These are phyloP conservation scores for Letharia lupina DNA, from an alignment of 495 filamentous ascomycete species.

Conservation along the genomic window DNA sequence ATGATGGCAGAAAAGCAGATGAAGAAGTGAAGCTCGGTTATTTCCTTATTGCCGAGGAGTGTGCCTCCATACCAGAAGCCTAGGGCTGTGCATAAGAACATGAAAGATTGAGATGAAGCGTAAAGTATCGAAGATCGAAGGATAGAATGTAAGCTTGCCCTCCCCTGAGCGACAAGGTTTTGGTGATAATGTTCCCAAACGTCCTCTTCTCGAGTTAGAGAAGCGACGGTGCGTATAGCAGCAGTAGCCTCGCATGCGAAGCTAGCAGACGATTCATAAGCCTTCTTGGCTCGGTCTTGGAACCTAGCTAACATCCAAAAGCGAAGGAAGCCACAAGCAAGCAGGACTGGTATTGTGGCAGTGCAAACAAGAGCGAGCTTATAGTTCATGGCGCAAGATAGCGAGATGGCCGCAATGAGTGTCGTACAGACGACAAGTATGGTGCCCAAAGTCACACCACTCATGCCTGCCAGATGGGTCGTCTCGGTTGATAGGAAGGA, in stretches of 20 bases:
- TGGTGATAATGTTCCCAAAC: slow-evolving; percentile 65
- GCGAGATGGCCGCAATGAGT: slow-evolving; percentile 55
- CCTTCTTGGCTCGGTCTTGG: slow-evolving; percentile 58
- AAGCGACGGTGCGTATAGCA: slow-evolving; percentile 89
- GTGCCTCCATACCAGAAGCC: slow-evolving; percentile 91
- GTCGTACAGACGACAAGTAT: slow-evolving; percentile 69
- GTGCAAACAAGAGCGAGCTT: slow-evolving; percentile 82
- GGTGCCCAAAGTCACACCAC: slow-evolving; percentile 71
- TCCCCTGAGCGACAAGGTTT: slow-evolving; percentile 55
- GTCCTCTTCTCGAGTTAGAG: slow-evolving; percentile 72
- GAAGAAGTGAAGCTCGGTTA: slow-evolving; percentile 73
- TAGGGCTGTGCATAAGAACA: slow-evolving; percentile 78
- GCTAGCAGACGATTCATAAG: slow-evolving; percentile 65
- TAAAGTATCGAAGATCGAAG: slow-evolving; percentile 64
- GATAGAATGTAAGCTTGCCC: slow-evolving; percentile 55
- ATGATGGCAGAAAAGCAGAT: slow-evolving; percentile 72
- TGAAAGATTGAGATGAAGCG: slow-evolving; percentile 66
- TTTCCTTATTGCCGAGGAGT: slow-evolving; percentile 62
- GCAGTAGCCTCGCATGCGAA: slow-evolving; percentile 88
- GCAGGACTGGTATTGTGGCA: slow-evolving; percentile 65
- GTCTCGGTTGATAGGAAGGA: slow-evolving; percentile 81
- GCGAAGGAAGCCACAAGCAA: slow-evolving; percentile 76
- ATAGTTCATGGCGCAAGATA: slow-evolving; percentile 72
- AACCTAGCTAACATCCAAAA: slow-evolving; percentile 75
- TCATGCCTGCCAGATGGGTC: slow-evolving; percentile 74